Percentiles rank a stretch among this genome's conserved stretches.
These are phyloP conservation scores for Thinopyrum elongatum DNA, from an alignment of 176 grass and related monocot species.

Conservation along the genomic window DNA sequence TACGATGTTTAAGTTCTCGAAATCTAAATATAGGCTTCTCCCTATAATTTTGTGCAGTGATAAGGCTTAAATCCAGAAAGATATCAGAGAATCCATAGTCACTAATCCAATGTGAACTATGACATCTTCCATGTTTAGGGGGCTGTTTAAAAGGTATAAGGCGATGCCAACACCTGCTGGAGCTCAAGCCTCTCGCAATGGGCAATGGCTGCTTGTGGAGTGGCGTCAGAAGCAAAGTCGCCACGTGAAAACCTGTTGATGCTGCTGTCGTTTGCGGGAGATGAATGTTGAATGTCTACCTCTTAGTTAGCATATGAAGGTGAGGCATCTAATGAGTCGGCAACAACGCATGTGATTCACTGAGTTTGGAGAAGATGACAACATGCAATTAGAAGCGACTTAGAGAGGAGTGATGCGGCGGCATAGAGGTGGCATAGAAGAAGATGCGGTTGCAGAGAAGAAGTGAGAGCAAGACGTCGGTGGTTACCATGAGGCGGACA, in stretches of 20 bases:
- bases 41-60: background rate
- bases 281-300: background rate
- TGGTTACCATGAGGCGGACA: background rate
- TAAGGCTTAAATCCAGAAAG: background rate
- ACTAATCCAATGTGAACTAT: background rate
- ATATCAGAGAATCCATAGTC: background rate
- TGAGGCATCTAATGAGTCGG: background rate
- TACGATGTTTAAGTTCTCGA: background rate
- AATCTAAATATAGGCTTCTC: background rate
- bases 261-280: background rate
- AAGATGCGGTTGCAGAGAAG: background rate
- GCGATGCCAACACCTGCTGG: background rate
- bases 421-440: background rate
- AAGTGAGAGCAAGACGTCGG: background rate
- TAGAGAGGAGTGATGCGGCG: background rate
- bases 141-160: background rate
- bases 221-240: background rate
- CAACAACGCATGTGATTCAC: background rate
- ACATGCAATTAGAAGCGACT: background rate
- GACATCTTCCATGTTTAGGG: background rate
- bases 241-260: background rate
- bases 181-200: background rate
- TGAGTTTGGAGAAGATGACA: background rate
- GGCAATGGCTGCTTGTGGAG: background rate
- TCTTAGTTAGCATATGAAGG: background rate